Conservation (phyloP, 768 basidiomycete genomes). For the Porpolomopsis calyptriformis region DNA sequence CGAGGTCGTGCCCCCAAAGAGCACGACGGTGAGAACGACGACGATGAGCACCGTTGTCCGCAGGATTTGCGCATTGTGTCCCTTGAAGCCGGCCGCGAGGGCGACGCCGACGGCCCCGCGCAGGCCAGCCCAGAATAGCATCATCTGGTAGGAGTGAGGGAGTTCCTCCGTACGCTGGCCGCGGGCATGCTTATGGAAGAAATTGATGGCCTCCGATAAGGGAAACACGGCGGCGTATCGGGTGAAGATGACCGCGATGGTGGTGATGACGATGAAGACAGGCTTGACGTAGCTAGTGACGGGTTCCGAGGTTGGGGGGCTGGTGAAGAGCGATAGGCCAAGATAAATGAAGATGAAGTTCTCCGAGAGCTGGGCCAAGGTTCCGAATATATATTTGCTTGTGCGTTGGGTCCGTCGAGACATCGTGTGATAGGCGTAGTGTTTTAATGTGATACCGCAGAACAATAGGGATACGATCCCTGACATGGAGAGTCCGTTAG, state of each 20-base stretch:
- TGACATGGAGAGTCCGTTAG: slow-evolving; percentile 88
- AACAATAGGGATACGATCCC: slow-evolving; percentile 97
- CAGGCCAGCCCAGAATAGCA: slow-evolving; percentile 98
- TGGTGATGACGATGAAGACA: slow-evolving; percentile 85
- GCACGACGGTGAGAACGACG: slow-evolving; percentile 85
- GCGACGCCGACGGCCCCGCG: slow-evolving; percentile 97
- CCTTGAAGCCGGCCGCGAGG: slow-evolving; percentile 90
- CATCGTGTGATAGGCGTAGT: slow-evolving; percentile 99
- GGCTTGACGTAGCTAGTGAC: slow-evolving; percentile 88
- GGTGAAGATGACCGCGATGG: slow-evolving; percentile 86
- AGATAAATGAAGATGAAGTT: slow-evolving; percentile 99
- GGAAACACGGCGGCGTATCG: slow-evolving; percentile 96
- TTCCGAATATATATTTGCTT: slow-evolving; percentile 91
- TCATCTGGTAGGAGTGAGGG: slow-evolving; percentile 98
- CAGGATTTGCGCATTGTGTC: slow-evolving; percentile 84
- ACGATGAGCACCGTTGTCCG: slow-evolving; percentile 91
- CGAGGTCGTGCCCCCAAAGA: slow-evolving; percentile 96
- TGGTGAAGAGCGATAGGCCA: slow-evolving; percentile 92
- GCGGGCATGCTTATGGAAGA: slow-evolving; percentile 73
- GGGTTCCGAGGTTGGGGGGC: slow-evolving; percentile 62
- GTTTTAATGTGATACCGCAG: slow-evolving; percentile 98
- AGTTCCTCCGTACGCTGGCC: slow-evolving; percentile 85
- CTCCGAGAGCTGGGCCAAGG: slow-evolving; percentile 88
- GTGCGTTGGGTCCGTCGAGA: slow-evolving; percentile 87
- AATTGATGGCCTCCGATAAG: slow-evolving; percentile 87